A percentile compares a stretch with the other conserved stretches of the same genome.
These are phyloP conservation scores for Torrubiella hemipterigena DNA, from an alignment of 2,329 filamentous ascomycete genomes.

Conservation along the genomic window DNA sequence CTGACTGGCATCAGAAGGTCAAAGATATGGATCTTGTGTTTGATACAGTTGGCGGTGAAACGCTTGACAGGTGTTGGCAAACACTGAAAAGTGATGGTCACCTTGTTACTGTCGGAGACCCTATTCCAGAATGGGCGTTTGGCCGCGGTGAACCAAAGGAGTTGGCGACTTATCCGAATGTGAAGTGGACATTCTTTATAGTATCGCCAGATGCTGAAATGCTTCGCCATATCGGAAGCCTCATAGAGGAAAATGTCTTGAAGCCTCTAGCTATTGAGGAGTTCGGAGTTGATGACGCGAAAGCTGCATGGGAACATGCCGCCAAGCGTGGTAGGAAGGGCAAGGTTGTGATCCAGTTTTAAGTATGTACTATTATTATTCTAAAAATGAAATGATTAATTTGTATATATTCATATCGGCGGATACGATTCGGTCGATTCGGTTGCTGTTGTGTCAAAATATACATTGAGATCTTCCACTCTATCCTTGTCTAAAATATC, in stretches of 20 bases:
- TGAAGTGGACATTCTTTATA: slow-evolving; percentile 18
- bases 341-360: slow-evolving; percentile 17
- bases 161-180: slow-evolving; percentile 7
- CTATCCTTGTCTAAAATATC: too few relatives aligned
- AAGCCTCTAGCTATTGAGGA: slow-evolving; percentile 10
- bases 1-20: slow-evolving; percentile 12
- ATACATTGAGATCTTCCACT: too few relatives aligned
- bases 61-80: slow-evolving; percentile 16
- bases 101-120: slow-evolving; percentile 22
- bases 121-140: slow-evolving; percentile 20
- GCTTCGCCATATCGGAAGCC: slow-evolving; percentile 8
- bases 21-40: slow-evolving; percentile 16
- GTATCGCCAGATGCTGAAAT: slow-evolving; percentile 11
- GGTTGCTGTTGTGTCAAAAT: too few relatives aligned
- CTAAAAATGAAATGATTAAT: too few relatives aligned
- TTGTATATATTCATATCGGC: too few relatives aligned
- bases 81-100: slow-evolving; percentile 15
- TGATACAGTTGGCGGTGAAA: slow-evolving; percentile 17
- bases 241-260: slow-evolving; percentile 13
- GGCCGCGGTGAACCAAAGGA: slow-evolving; percentile 10
- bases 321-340: slow-evolving; percentile 10
- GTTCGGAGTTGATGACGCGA: slow-evolving; percentile 12
- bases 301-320: slow-evolving; percentile 15
- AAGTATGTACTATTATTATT: too few relatives aligned
- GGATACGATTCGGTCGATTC: too few relatives aligned